A percentile compares a stretch with the other conserved stretches of the same genome.
These are phyloP conservation scores for Fistulinella cinereoalba DNA, from an alignment of 1,284 basidiomycete species.

Conservation along the genomic window DNA sequence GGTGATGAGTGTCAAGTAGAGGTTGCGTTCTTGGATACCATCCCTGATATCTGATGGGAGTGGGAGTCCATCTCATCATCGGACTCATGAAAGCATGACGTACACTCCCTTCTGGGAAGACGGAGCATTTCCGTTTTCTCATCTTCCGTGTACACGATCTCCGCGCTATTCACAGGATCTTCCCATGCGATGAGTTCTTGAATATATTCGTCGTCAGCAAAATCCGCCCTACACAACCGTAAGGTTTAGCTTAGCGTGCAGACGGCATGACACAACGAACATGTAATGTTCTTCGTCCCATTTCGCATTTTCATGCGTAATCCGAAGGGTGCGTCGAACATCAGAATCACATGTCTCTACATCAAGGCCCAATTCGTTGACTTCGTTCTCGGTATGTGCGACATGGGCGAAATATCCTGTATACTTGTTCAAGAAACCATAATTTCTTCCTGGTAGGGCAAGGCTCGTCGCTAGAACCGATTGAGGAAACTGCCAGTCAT, in stretches of 20 bases:
- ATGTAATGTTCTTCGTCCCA: slow-evolving; percentile 82
- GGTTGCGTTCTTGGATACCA: slow-evolving; percentile 48
- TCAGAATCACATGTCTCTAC: slow-evolving; percentile 48
- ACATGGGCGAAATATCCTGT: slow-evolving; percentile 71
- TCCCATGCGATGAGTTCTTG: slow-evolving; percentile 63
- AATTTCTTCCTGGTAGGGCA: slow-evolving; percentile 45
- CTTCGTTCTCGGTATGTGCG: slow-evolving; percentile 69
- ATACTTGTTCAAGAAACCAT: slow-evolving; percentile 73
- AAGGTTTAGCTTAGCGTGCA: background rate
- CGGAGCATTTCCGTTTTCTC: slow-evolving; percentile 67
- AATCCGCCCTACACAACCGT: slow-evolving; percentile 61
- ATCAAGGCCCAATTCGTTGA: slow-evolving; percentile 71
- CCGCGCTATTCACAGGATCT: slow-evolving; percentile 44
- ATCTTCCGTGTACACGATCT: slow-evolving; percentile 60
- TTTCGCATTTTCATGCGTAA: slow-evolving; percentile 64
- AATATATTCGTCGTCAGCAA: slow-evolving; percentile 69
- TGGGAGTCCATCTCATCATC: background rate
- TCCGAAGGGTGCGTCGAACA: slow-evolving; percentile 50
- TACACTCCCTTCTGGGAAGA: slow-evolving; percentile 76
- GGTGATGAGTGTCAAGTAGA: slow-evolving; percentile 66
- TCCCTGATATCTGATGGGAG: slow-evolving; percentile 54
- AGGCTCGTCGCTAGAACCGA: slow-evolving; percentile 43
- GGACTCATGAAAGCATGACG: slow-evolving; percentile 26
- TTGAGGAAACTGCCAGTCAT: slow-evolving; percentile 77
- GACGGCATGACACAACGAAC: slow-evolving; percentile 39